A percentile compares a stretch with the other conserved stretches of the same genome.
These are phyloP conservation scores for Selaginella moellendorffii DNA, from an alignment of 75 land plant species.

Conservation along the genomic window DNA sequence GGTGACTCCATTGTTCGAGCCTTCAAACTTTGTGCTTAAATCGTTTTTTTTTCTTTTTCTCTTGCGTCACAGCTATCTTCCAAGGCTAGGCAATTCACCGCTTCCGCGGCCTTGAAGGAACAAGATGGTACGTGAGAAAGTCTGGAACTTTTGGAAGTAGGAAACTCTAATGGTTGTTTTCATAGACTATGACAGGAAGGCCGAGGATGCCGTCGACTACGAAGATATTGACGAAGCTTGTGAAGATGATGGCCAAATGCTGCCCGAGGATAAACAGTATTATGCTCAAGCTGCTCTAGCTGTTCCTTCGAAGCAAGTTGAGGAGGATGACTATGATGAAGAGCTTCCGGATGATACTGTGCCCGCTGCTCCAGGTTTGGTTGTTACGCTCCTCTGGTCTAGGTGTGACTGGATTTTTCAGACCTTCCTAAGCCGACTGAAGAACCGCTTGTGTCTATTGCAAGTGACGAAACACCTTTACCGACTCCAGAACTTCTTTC, in stretches of 20 bases:
- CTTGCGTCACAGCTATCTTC: not conserved
- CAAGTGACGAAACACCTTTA: too few relatives aligned
- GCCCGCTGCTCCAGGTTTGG: not conserved
- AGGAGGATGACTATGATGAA: slow-evolving; percentile 91
- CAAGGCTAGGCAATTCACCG: not conserved
- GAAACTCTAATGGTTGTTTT: not conserved
- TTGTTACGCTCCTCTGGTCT: too few relatives aligned
- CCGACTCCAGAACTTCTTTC: too few relatives aligned
- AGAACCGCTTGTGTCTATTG: too few relatives aligned
- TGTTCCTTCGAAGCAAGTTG: slow-evolving; percentile 30
- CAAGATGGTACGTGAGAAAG: not conserved
- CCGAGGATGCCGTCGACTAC: slow-evolving; percentile 91
- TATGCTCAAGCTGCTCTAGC: slow-evolving; percentile 48
- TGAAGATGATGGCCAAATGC: slow-evolving; percentile 61
- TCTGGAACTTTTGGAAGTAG: not conserved
- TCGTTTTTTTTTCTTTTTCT: not conserved
- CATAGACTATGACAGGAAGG: slow-evolving; percentile 37
- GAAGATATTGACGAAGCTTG: slow-evolving; percentile 86
- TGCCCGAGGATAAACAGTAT: slow-evolving; percentile 41
- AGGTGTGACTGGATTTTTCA: too few relatives aligned
- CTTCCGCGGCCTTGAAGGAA: not conserved
- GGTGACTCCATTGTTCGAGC: slow-evolving; percentile 41
- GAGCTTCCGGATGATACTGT: slow-evolving; percentile 30
- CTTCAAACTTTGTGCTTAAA: too few relatives aligned
- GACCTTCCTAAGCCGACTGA: too few relatives aligned